Base-by-base conservation (phyloP, 768 basidiomycete genomes). In the Amanita jacksonii region DNA sequence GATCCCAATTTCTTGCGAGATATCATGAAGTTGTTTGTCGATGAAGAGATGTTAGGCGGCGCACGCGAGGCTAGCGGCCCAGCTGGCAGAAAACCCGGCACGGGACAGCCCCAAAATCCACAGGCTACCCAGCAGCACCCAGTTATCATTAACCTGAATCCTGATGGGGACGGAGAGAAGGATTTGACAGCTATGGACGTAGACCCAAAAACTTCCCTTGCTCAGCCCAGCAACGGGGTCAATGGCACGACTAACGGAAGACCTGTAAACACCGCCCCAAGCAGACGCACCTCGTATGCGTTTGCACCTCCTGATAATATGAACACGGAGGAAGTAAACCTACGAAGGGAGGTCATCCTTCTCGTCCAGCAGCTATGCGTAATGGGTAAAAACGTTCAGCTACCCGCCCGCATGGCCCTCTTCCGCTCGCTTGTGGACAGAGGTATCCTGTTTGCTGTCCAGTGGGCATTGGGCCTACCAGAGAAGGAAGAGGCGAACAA, bases 351-450 rank as follows among this genome's bases (percentile, higher is more conserved):
- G 53, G 85, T 92, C 20, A 75, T 98, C 37, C 64, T 84, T 34
- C 81, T 99, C 50, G 70, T 99, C 36, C 91, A 96, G 54, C 91
- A 97, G 52, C 76, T 97, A 7, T 87, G 88, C 55, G 72, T 82
- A 45, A 93, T 99, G 87, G 92, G 88, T 47, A 99, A 98, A 73
- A 92, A 91, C 57, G 84, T 97, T 7, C 94, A 97, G 58, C 71
- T 96, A 13, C 82, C 85, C 12, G 76, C 84, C 12, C 85, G 96
- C 28, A 72, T 93, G 59, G 67, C 77, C 2, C 75, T 98, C 8
- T 98, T 94, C 65, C 81, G 90, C 38, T 72, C 79, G 6, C 74
- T 98, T 18, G 79, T 93, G 40, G 91, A 96, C 49, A 77, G 85
- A 5, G 94, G 91, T 1, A 72, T 98, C 34, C 68, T 98, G 2